Percentiles rank a stretch among this genome's conserved stretches.
phyloP scores from a whole-genome alignment of 1,284 basidiomycete genomes.

The Ceratobasidium sp. region DNA sequence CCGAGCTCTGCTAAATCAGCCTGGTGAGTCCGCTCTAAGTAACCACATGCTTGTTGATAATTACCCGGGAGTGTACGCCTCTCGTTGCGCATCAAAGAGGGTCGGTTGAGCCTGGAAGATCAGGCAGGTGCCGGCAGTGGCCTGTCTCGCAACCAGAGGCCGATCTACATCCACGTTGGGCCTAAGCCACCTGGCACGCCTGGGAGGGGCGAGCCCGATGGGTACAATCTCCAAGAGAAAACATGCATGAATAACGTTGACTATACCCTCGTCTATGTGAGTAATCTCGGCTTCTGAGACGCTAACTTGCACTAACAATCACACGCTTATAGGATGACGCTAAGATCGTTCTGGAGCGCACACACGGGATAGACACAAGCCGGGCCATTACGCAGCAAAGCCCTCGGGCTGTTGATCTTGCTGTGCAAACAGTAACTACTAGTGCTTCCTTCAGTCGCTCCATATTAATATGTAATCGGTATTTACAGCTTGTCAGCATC shows the following conservation, averaged over 20 bases:
- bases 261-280: neutral
- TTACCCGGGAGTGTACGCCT: neutral
- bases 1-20: neutral
- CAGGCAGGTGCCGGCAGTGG: neutral
- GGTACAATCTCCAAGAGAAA: neutral
- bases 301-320: neutral
- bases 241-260: neutral
- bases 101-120: neutral
- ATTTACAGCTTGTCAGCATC: neutral
- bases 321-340: neutral
- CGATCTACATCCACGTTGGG: neutral
- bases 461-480: neutral
- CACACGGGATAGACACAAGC: neutral
- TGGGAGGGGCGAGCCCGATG: neutral
- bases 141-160: neutral
- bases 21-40: neutral
- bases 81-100: neutral
- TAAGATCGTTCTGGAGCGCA: slow-evolving; percentile 2
- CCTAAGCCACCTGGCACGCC: neutral
- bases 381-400: neutral
- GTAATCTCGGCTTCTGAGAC: neutral
- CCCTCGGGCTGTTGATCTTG: neutral
- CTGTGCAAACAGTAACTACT: neutral
- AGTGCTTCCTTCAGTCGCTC: too few species aligned
- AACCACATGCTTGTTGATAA: neutral